A percentile compares a stretch with the other conserved stretches of the same genome.
Conservation (phyloP, 192 early-diverging fungal genomes). For the Hyaloraphidium curvatum region DNA sequence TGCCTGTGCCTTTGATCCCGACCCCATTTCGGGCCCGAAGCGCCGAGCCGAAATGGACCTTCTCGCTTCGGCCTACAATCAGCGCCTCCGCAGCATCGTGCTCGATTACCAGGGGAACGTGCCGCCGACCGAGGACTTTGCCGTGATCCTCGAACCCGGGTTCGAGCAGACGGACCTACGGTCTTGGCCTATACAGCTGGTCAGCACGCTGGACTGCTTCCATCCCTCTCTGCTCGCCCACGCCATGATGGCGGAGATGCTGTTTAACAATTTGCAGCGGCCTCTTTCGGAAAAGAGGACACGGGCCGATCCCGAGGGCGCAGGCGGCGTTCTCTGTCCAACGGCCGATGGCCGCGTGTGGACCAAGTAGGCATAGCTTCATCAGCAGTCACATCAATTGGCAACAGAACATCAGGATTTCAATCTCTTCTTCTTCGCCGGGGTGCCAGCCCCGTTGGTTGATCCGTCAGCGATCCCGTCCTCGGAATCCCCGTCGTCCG, state of each 20-base stretch:
- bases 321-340: no score
- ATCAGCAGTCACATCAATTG: no score
- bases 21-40: slow-evolving; percentile 8
- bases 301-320: no score
- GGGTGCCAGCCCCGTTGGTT: no score
- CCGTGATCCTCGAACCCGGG: slow-evolving; percentile 24
- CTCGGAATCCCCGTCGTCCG: no score
- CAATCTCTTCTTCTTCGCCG: no score
- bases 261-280: no score
- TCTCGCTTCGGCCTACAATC: slow-evolving; percentile 20
- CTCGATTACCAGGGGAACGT: slow-evolving; percentile 10
- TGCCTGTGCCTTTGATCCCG: slow-evolving; percentile 14
- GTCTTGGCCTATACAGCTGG: slow-evolving; percentile 17
- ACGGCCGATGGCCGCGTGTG: no score
- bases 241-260: slow-evolving; percentile 12
- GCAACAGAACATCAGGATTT: no score
- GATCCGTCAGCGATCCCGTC: no score
- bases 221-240: slow-evolving; percentile 23
- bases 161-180: slow-evolving; percentile 12
- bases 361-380: no score
- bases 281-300: no score
- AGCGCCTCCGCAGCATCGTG: slow-evolving; percentile 15
- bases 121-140: slow-evolving; percentile 14
- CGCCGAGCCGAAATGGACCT: slow-evolving; percentile 23
- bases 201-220: slow-evolving; percentile 37